Base-by-base conservation (phyloP, 2,329 filamentous ascomycete species). In the Cryoendolithus antarcticus region DNA sequence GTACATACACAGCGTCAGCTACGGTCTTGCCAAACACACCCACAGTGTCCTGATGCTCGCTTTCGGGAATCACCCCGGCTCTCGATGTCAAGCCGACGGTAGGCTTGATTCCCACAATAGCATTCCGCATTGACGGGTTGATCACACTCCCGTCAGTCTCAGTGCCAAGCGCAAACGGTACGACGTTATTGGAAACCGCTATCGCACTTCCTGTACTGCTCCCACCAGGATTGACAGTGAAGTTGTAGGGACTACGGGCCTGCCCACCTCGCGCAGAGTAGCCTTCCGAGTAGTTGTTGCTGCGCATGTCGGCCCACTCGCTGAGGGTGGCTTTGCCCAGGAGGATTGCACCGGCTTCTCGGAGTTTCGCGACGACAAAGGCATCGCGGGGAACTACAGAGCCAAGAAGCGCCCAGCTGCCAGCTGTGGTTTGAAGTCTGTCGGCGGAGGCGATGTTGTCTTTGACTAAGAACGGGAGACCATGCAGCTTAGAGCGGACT, bases 281-380 rank as follows among this genome's bases (percentile, higher is more conserved):
- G 2, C 79, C 80, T 55, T 81, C 77, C 0, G 75, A 79, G 54
- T 82, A 80, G 50, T 75, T 70, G 48, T 69, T 79, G 46, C 67
- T 72, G 29, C 80, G 69, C 76, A 83, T 82, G 43, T 77, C 74
- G 0, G 82, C 81, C 80, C 81, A 86, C 55, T 88, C 82, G 45
- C 72, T 78, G 39, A 86, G 59, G 1, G 72, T 75, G 1, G 80
- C 74, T 56, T 86, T 82, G 30, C 82, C 82, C 37, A 88, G 62
- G 4, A 88, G 62, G 0, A 86, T 61, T 2, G 78, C 82, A 9
- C 80, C 80, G 1, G 77, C 76, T 31, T 72, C 62, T 3, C 80
- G 72, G 29, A 86, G 66, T 44, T 65, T 66, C 12, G 65, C 52
- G 2, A 85, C 74, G 0, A 84, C 75, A 47, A 69, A 61, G 1